Evolutionary conservation across 2,329 filamentous ascomycete genomes (phyloP).

Genomic region (Periconia macrospinosa): DNA sequence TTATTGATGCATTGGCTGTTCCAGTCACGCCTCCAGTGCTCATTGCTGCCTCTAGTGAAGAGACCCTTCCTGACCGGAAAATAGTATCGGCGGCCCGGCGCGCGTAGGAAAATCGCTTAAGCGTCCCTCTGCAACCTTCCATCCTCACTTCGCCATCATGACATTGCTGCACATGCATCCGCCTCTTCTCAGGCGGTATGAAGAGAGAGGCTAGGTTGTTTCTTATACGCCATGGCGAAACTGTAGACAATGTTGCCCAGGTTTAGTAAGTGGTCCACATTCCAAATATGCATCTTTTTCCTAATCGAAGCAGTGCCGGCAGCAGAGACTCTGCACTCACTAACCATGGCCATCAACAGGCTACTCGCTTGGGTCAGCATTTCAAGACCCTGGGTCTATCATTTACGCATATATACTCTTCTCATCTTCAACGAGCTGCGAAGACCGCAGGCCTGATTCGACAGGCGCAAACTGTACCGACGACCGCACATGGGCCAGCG

Average conservation of each 20-base stretch:
- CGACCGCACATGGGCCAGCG: conserved; percentile 1
- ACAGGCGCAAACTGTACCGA: conserved; percentile 51
- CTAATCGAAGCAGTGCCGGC: conserved; percentile 64
- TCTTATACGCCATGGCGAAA: conserved; percentile 85
- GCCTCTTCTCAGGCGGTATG: conserved; percentile 25
- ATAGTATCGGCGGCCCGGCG: not conserved
- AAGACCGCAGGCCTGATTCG: conserved; percentile 71
- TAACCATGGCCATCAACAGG: conserved; percentile 78
- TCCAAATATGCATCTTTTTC: conserved; percentile 4
- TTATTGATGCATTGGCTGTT: no score
- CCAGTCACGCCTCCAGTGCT: no score
- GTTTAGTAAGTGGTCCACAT: conserved; percentile 60
- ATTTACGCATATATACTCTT: conserved; percentile 75
- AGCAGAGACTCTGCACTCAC: conserved; percentile 79
- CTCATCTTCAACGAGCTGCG: conserved; percentile 72
- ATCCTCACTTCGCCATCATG: conserved; percentile 2
- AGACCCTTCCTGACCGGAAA: not conserved
- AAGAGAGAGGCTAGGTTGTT: conserved; percentile 62
- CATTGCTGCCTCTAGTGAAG: no score
- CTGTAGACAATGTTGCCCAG: conserved; percentile 82
- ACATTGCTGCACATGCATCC: not conserved
- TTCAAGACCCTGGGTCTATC: conserved; percentile 66
- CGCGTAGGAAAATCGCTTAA: not conserved
- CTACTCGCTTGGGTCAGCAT: conserved; percentile 68
- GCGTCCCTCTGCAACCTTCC: not conserved